Base-by-base conservation (phyloP, 2,329 filamentous ascomycete genomes). In the Phialemoniopsis sp. region DNA sequence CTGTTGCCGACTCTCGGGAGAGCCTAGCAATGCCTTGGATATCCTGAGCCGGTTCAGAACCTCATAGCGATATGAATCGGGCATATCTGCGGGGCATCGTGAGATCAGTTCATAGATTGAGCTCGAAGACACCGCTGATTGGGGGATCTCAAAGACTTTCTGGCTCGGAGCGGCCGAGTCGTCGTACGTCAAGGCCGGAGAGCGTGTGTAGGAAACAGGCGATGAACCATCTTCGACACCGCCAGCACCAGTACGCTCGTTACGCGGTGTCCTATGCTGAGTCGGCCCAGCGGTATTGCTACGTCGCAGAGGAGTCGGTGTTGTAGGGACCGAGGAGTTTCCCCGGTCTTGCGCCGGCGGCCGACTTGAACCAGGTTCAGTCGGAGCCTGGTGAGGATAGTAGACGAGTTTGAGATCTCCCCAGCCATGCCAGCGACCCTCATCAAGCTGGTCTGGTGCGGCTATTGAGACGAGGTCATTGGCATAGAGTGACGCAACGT, bases 401-500 rank as follows among this genome's bases (percentile, higher is more conserved):
- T 95, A 97, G 15, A 81, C 78, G 38, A 97, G 66, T 51, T 82
- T 83, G 36, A 97, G 76, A 54, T 85, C 81, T 16, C 85, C 87
- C 84, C 89, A 95, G 40, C 86, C 82, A 44, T 81, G 77, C 83
- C 87, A 94, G 16, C 70, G 64, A 17, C 57, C 56, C 33, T 72
- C 62, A 19, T 63, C 57, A 50, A 63, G 38, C 48, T 63, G 32
- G 48, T 72, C 74, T 17, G 76, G 72, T 40, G 82, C 82, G 37
- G 84, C 82, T 41, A 97, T 70, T 12, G 84, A 78, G 28, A 86
- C 80, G 39, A 98, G 67, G 60, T 98, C 89, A 48, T 90, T 90
- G n/a, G 87, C 86, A 60, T 87, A 82, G 60, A 86, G 76, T 26
- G 75, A 69, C 6, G 72, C 72, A 16, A 76, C 68, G 40, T 70